A percentile compares a stretch with the other conserved stretches of the same genome.
These are phyloP conservation scores for Penicillium sp. DNA, from an alignment of 2,329 filamentous ascomycete species.

Conservation along the genomic window DNA sequence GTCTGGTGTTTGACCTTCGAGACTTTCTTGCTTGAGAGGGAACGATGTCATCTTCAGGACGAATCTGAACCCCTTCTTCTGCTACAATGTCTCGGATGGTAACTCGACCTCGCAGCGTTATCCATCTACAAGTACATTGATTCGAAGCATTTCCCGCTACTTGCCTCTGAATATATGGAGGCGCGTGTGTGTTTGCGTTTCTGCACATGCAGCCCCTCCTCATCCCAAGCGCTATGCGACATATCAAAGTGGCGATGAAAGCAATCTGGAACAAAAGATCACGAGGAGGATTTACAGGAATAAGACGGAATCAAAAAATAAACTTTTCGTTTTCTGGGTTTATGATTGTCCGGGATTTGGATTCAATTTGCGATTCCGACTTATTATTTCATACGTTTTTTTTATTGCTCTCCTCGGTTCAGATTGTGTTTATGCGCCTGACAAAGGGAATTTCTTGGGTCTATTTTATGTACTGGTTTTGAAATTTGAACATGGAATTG, in stretches of 20 bases:
- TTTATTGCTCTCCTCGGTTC: not conserved
- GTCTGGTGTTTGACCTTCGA: constrained; percentile 1
- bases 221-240: not conserved
- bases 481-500: not conserved
- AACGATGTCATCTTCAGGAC: not conserved
- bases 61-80: not conserved
- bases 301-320: not conserved
- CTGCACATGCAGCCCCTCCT: not conserved
- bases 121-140: not conserved
- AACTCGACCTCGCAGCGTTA: not conserved
- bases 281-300: not conserved
- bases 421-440: not conserved
- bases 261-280: not conserved
- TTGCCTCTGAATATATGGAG: not conserved
- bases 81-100: not conserved
- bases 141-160: not conserved
- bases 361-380: not conserved
- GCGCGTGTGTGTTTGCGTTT: not conserved
- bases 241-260: not conserved
- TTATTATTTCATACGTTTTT: not conserved
- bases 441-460: constrained; percentile 1
- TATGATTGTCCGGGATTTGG: not conserved
- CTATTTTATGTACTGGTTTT: not conserved
- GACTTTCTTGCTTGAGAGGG: constrained; percentile 1
- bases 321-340: not conserved